Percentiles rank a stretch among this genome's conserved stretches.
phyloP scores from a whole-genome alignment of 345 rosid genomes.

The Draba incana region DNA sequence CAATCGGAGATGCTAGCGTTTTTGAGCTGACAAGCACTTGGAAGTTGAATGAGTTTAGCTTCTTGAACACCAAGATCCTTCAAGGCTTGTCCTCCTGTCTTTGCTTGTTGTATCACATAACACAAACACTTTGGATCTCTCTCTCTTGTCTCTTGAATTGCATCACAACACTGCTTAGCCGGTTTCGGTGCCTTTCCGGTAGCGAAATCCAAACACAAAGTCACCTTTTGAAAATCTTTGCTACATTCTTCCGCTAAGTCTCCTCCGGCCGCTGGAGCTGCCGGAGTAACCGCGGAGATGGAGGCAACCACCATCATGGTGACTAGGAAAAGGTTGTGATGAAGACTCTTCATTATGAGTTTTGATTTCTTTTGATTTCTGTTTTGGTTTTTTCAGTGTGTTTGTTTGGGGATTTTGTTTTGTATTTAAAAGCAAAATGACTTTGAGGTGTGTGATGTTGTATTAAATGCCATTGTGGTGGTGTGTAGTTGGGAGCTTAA shows the following conservation, averaged over 20 bases:
- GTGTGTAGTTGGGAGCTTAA: conserved; percentile 43
- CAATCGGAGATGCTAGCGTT: conserved; percentile 68
- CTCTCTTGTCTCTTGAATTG: conserved; percentile 54
- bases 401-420: neutral
- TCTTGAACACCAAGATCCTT: conserved; percentile 74
- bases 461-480: conserved; percentile 33
- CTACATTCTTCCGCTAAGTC: conserved; percentile 43
- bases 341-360: conserved; percentile 25
- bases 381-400: neutral
- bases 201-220: conserved; percentile 65
- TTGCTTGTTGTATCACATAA: conserved; percentile 61
- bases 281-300: conserved; percentile 26
- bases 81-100: conserved; percentile 51
- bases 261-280: conserved; percentile 29
- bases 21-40: conserved; percentile 69
- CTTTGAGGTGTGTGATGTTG: conserved; percentile 31
- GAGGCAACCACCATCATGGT: conserved; percentile 20
- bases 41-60: conserved; percentile 71
- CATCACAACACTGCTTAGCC: conserved; percentile 64
- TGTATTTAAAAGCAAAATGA: conserved; percentile 37
- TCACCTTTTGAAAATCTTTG: conserved; percentile 57
- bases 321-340: conserved; percentile 30
- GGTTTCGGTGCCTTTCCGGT: conserved; percentile 61
- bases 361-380: neutral
- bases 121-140: conserved; percentile 83